These are phyloP conservation scores for Epichloe festucae DNA, from an alignment of 2,329 filamentous ascomycete genomes.

Conservation along the genomic window DNA sequence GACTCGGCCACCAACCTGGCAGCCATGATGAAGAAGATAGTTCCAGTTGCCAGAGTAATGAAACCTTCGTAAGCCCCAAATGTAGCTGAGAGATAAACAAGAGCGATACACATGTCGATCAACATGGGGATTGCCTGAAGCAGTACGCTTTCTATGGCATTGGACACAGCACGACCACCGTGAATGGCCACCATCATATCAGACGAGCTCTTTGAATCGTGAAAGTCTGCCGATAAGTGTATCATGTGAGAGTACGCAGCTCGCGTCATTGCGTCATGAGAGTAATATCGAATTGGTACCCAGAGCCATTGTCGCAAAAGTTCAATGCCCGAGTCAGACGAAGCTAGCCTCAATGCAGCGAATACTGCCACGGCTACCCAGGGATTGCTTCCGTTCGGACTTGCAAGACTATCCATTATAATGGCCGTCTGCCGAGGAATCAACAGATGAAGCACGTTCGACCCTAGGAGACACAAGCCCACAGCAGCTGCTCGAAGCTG, in stretches of 20 bases:
- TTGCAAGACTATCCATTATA: conserved; percentile 53
- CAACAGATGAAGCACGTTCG: conserved; percentile 62
- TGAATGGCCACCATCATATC: conserved; percentile 45
- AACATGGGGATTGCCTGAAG: conserved; percentile 47
- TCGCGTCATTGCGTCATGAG: conserved; percentile 37
- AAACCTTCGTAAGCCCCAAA: conserved; percentile 50
- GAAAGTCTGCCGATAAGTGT: conserved; percentile 47
- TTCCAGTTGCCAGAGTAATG: conserved; percentile 45
- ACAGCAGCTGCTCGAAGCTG: conserved; percentile 58
- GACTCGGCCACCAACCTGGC: conserved; percentile 37
- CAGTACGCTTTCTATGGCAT: conserved; percentile 43
- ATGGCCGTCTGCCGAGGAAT: conserved; percentile 73
- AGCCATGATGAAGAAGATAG: conserved; percentile 42
- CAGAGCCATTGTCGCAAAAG: conserved; percentile 42
- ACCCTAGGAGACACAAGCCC: conserved; percentile 51
- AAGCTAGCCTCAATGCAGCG: conserved; percentile 35
- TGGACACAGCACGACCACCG: conserved; percentile 39
- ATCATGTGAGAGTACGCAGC: conserved; percentile 47
- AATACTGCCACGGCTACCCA: conserved; percentile 42
- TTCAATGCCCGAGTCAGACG: conserved; percentile 41
- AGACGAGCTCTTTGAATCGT: conserved; percentile 46
- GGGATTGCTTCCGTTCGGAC: conserved; percentile 28
- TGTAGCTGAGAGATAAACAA: conserved; percentile 44
- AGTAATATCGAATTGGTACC: conserved; percentile 45
- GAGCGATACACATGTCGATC: conserved; percentile 45